Percentiles rank a stretch among this genome's conserved stretches.
phyloP scores from a whole-genome alignment of 352 stramenopile genomes.

The Phytophthora syringae region DNA sequence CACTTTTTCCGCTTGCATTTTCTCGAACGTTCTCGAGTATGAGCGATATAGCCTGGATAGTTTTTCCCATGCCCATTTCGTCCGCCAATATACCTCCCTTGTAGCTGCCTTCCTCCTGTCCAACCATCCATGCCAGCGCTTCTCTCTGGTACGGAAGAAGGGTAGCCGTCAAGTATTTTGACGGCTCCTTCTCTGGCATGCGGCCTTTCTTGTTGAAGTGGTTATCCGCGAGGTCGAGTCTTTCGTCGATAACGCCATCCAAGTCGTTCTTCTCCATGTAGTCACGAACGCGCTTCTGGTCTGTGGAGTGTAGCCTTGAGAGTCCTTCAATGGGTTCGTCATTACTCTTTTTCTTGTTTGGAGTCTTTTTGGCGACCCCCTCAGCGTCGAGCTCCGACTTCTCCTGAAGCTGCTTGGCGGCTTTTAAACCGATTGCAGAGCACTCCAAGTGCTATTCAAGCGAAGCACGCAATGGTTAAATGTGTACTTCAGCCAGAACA shows the following conservation, averaged over 20 bases:
- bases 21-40: slow-evolving; percentile 93
- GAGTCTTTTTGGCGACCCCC: slow-evolving; percentile 9
- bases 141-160: slow-evolving; percentile 99
- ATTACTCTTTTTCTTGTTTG: slow-evolving; percentile 17
- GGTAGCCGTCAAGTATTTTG: slow-evolving; percentile 75
- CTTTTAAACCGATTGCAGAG: slow-evolving; percentile 28
- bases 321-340: slow-evolving; percentile 62
- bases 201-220: slow-evolving; percentile 77
- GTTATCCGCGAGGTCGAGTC: slow-evolving; percentile 65
- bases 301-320: slow-evolving; percentile 37
- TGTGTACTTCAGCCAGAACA: background rate
- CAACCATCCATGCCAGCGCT: slow-evolving; percentile 95
- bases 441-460: slow-evolving; percentile 44
- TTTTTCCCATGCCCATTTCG: slow-evolving; percentile 99
- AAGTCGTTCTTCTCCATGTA: slow-evolving; percentile 70
- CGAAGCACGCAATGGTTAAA: slow-evolving; percentile 4
- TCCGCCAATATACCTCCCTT: slow-evolving; percentile 97
- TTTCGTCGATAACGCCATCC: slow-evolving; percentile 68
- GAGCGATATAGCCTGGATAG: slow-evolving; percentile 96
- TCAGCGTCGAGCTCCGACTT: slow-evolving; percentile 14
- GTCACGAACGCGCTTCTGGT: slow-evolving; percentile 53
- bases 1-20: slow-evolving; percentile 24
- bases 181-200: slow-evolving; percentile 77
- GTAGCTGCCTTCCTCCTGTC: slow-evolving; percentile 92
- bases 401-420: slow-evolving; percentile 22